Percentiles rank a stretch among this genome's conserved stretches.
Conservation (phyloP, 2,329 filamentous ascomycete species). For the Ophiostoma pallidulum region DNA sequence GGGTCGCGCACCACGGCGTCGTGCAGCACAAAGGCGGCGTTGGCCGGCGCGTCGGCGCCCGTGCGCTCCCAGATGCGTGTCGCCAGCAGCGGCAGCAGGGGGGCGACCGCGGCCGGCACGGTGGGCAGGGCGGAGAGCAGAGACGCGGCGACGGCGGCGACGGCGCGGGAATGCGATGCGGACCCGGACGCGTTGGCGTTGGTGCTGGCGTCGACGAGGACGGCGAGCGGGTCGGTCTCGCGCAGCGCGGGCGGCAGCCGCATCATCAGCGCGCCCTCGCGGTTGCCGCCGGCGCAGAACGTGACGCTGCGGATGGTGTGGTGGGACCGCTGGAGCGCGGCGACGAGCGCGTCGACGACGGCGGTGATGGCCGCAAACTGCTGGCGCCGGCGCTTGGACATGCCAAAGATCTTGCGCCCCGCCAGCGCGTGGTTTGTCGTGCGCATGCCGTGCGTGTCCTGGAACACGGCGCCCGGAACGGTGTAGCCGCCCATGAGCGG, state of each 20-base stretch:
- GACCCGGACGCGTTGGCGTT: no score
- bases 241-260: constrained; percentile 51
- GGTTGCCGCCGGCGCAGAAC: constrained; percentile 77
- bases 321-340: constrained; percentile 37
- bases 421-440: constrained; percentile 38
- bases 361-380: constrained; percentile 80
- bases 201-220: constrained; percentile 16
- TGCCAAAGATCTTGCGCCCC: constrained; percentile 57
- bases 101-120: no score
- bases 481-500: constrained; percentile 73
- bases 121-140: constrained; percentile 38
- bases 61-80: constrained; percentile 40
- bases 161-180: no score
- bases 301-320: constrained; percentile 61
- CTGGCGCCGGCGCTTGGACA: constrained; percentile 66
- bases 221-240: constrained; percentile 53
- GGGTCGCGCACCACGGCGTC: constrained; percentile 60
- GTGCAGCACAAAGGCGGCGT: constrained; percentile 63
- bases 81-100: constrained; percentile 35
- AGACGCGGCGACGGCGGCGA: constrained; percentile 29
- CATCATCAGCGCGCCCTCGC: constrained; percentile 73
- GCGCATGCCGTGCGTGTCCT: constrained; percentile 41
- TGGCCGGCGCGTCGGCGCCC: constrained; percentile 40
- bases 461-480: constrained; percentile 53
- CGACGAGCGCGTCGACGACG: constrained; percentile 65